A percentile compares a stretch with the other conserved stretches of the same genome.
Evolutionary conservation across 2,329 filamentous ascomycete species (phyloP).

Genomic region (Aspergillus fischeri): DNA sequence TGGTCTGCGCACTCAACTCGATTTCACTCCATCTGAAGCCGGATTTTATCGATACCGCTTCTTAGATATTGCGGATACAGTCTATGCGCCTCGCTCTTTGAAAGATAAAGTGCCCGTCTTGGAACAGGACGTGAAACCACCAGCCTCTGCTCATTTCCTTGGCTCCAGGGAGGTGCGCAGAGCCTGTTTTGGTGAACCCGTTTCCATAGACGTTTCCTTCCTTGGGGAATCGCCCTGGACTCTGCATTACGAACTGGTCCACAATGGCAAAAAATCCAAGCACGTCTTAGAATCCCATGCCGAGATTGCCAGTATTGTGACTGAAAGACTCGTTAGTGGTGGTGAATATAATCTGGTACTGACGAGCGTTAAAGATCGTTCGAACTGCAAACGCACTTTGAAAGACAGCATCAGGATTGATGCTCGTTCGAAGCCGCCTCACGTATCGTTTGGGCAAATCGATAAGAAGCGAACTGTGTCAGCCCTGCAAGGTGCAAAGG

Average conservation of each 20-base stretch:
- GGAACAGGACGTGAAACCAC: slow-evolving; percentile 89
- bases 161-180: slow-evolving; percentile 53
- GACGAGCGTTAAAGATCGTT: slow-evolving; percentile 79
- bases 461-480: slow-evolving; percentile 73
- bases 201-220: slow-evolving; percentile 69
- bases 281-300: slow-evolving; percentile 62
- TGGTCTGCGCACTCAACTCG: slow-evolving; percentile 77
- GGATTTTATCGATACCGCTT: slow-evolving; percentile 88
- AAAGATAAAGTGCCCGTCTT: slow-evolving; percentile 60
- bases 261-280: slow-evolving; percentile 78
- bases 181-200: slow-evolving; percentile 78
- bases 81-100: slow-evolving; percentile 68
- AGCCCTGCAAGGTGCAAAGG: slow-evolving; percentile 69
- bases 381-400: slow-evolving; percentile 79
- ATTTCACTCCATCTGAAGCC: slow-evolving; percentile 74
- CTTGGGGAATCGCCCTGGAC: slow-evolving; percentile 82
- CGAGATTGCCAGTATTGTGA: slow-evolving; percentile 66
- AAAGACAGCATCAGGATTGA: slow-evolving; percentile 81
- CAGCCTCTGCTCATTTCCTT: slow-evolving; percentile 71
- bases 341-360: slow-evolving; percentile 87
- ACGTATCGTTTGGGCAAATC: slow-evolving; percentile 77
- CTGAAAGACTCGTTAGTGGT: slow-evolving; percentile 68
- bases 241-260: slow-evolving; percentile 87
- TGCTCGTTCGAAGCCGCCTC: slow-evolving; percentile 83
- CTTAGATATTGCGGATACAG: slow-evolving; percentile 70